Evolutionary conservation across 78 protist species (phyloP), one percentile per base, ranked within the genome.

Genomic region (Dictyostelium firmibasis): DNA sequence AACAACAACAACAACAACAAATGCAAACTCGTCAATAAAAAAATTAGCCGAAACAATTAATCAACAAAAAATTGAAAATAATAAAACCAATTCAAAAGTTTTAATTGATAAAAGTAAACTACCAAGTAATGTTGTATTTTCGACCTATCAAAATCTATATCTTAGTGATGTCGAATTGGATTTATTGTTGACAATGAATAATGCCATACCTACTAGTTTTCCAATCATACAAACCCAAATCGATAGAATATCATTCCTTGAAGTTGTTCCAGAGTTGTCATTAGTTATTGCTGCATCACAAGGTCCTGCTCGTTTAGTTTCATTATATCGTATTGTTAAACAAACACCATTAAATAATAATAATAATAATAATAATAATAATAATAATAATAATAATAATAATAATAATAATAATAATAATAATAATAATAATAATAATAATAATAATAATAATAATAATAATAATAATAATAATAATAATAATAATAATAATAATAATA

Each of bases 191-290:
- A 47, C 27, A 11, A 29, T 81, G 4, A 41, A 35, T 29, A 89
- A 89, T 67, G 81, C 94, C 29, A 50, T 77, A 31, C 94, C 94
- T 0, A 81, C 94, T 9, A 3, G 27, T 5, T 64, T 89, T 43
- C 94, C 94, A 43, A 57, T 89, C 44, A 85, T 77, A 6, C 94
- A 89, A 50, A 78, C 94, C 9, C 94, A 89, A 47, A 60, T 89
- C 43, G 94, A 89, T 53, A 60, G 94, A 69, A 41, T 89, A 23
- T 16, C 94, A 27, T 50, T 89, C 16, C 25, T 89, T 5, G 94
- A 89, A 38, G 94, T 89, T 7, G 36, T 89, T 14, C 94, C 94
- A 3, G 94, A 89, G 9, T 76, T 89, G 1, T 89, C 94, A 14
- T 4, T 89, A 16, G 76, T 79, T 23, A 81, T 89, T 27, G 85